phyloP scores from a whole-genome alignment of 495 filamentous ascomycete genomes.

The Pseudoneurospora amorphoporcata region DNA sequence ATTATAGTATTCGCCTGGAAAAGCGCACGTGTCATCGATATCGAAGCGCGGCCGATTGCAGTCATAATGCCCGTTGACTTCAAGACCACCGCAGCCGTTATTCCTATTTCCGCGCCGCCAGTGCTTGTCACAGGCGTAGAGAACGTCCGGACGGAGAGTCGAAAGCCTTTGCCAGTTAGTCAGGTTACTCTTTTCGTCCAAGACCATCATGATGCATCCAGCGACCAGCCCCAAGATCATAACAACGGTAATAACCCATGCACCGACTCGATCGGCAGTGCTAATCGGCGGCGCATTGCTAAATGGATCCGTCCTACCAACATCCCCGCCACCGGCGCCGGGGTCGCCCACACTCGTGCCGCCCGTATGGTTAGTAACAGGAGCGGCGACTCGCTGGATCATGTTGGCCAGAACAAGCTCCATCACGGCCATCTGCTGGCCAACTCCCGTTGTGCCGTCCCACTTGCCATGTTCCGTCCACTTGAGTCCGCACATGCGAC shows the following conservation, averaged over 20 bases:
- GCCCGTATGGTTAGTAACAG: conserved; percentile 55
- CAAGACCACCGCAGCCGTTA: background rate
- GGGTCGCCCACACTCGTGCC: conserved; percentile 69
- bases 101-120: background rate
- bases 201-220: conserved; percentile 26
- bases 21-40: background rate
- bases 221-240: conserved; percentile 22
- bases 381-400: conserved; percentile 34
- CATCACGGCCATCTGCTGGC: conserved; percentile 63
- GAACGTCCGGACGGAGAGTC: background rate
- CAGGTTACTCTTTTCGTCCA: conserved; percentile 19
- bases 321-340: conserved; percentile 44
- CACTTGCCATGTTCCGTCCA: conserved; percentile 48
- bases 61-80: background rate
- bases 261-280: conserved; percentile 47
- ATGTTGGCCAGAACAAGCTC: conserved; percentile 54
- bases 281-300: conserved; percentile 25
- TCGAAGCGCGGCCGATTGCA: background rate
- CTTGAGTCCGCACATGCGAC: conserved; percentile 57
- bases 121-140: background rate
- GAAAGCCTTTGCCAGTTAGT: conserved; percentile 1
- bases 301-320: conserved; percentile 20
- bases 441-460: conserved; percentile 52
- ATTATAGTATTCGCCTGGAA: background rate
- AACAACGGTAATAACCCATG: conserved; percentile 47